These are phyloP conservation scores for Strobilomyces dryophilus DNA, from an alignment of 768 basidiomycete species.

Conservation along the genomic window DNA sequence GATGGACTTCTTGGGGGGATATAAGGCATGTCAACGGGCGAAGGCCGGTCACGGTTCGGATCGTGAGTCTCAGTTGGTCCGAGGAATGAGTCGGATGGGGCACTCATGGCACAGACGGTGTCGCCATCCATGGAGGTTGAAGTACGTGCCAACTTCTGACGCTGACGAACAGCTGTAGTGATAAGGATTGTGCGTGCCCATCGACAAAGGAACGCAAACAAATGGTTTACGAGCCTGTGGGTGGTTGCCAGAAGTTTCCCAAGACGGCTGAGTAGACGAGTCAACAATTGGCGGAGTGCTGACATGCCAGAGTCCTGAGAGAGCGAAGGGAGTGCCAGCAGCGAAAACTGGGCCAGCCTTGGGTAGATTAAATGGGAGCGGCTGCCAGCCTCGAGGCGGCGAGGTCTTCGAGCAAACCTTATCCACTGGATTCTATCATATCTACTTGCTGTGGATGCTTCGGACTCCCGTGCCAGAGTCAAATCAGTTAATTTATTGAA, in stretches of 20 bases:
- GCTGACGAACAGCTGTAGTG: neutral
- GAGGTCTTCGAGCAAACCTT: neutral
- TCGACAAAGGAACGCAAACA: slow-evolving; percentile 5
- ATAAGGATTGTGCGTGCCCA: neutral
- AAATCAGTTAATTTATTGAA: no score
- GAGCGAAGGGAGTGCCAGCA: no score
- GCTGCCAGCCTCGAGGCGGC: no score
- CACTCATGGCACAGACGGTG: slow-evolving; percentile 13
- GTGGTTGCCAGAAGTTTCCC: neutral
- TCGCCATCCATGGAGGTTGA: neutral
- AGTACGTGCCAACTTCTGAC: neutral
- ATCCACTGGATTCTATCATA: neutral
- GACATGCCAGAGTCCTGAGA: neutral
- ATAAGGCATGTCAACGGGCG: slow-evolving; percentile 13
- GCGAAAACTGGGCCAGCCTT: neutral
- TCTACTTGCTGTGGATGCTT: neutral
- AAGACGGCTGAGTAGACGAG: slow-evolving; percentile 4
- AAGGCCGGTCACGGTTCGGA: neutral
- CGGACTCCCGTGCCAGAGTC: no score
- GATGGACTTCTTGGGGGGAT: slow-evolving; percentile 11
- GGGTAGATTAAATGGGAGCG: neutral
- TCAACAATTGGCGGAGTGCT: neutral
- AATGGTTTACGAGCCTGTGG: neutral
- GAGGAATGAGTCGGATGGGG: neutral
- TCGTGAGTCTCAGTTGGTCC: neutral